Evolutionary conservation across 495 filamentous ascomycete species (phyloP).

Genomic region (Glonium stellatum): DNA sequence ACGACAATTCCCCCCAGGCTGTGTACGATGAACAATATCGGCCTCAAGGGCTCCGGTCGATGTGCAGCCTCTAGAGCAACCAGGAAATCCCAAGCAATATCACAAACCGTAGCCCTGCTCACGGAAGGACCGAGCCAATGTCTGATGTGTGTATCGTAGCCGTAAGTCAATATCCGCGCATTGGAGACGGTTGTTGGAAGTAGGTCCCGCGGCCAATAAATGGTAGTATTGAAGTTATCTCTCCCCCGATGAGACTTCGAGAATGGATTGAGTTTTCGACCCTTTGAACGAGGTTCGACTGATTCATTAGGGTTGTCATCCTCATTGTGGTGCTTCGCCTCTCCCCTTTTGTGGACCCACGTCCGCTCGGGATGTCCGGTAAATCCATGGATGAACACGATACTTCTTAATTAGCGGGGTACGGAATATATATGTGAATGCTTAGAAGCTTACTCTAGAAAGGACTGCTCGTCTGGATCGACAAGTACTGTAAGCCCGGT

Average conservation of each 20-base stretch:
- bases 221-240: neutral
- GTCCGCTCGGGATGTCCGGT: constrained; percentile 12
- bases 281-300: neutral
- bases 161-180: constrained; percentile 36
- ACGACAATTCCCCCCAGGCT: constrained; percentile 49
- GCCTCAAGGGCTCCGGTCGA: constrained; percentile 26
- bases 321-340: neutral
- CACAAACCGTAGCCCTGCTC: constrained; percentile 35
- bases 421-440: neutral
- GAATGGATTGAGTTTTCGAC: neutral
- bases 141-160: constrained; percentile 38
- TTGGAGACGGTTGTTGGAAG: constrained; percentile 32
- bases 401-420: constrained; percentile 1
- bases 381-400: constrained; percentile 14
- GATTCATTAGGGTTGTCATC: neutral
- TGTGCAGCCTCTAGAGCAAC: constrained; percentile 33
- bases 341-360: constrained; percentile 5
- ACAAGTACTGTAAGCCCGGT: neutral
- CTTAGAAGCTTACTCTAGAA: constrained; percentile 7
- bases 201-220: constrained; percentile 30
- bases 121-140: constrained; percentile 21
- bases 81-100: constrained; percentile 36
- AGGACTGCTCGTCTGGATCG: neutral
- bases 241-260: neutral
- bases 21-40: constrained; percentile 44